phyloP scores from a whole-genome alignment of 208 protist species.

The Trypanosoma platydactyli region DNA sequence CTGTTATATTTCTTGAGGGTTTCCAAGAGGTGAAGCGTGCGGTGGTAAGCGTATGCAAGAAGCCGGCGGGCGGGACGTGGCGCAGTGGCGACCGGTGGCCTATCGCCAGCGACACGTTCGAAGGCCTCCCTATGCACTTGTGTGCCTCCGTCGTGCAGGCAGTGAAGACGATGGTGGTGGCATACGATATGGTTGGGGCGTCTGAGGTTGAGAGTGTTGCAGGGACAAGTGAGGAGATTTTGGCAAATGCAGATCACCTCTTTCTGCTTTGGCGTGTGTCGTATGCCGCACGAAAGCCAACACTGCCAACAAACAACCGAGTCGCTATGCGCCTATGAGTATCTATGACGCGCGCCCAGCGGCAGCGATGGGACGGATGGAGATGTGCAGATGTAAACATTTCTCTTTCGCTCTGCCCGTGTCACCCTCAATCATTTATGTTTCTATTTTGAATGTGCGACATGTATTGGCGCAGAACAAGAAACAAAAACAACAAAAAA shows the following conservation, averaged over 20 bases:
- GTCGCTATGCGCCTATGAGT: not conserved
- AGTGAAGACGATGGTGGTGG: constrained; percentile 82
- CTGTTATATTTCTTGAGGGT: constrained; percentile 77
- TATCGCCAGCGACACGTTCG: constrained; percentile 58
- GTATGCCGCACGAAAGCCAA: constrained; percentile 69
- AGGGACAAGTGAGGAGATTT: constrained; percentile 62
- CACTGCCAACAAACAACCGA: constrained; percentile 69
- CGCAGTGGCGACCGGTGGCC: constrained; percentile 62
- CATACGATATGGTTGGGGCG: constrained; percentile 70
- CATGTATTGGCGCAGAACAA: too few relatives aligned
- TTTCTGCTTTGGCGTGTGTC: constrained; percentile 71
- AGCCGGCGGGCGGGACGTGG: constrained; percentile 17
- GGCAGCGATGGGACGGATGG: too few relatives aligned
- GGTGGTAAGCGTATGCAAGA: constrained; percentile 39
- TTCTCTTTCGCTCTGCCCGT: too few relatives aligned
- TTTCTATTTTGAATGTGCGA: not conserved
- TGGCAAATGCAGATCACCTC: constrained; percentile 87
- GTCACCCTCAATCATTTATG: not conserved
- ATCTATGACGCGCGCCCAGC: not conserved
- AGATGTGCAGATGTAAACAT: too few relatives aligned
- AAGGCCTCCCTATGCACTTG: constrained; percentile 74
- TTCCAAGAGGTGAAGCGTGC: constrained; percentile 81
- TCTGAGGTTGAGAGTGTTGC: constrained; percentile 50
- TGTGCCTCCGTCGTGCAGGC: constrained; percentile 65
- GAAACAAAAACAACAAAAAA: too few relatives aligned